phyloP scores from a whole-genome alignment of 2,329 filamentous ascomycete species.

The Neofusicoccum laricinum region DNA sequence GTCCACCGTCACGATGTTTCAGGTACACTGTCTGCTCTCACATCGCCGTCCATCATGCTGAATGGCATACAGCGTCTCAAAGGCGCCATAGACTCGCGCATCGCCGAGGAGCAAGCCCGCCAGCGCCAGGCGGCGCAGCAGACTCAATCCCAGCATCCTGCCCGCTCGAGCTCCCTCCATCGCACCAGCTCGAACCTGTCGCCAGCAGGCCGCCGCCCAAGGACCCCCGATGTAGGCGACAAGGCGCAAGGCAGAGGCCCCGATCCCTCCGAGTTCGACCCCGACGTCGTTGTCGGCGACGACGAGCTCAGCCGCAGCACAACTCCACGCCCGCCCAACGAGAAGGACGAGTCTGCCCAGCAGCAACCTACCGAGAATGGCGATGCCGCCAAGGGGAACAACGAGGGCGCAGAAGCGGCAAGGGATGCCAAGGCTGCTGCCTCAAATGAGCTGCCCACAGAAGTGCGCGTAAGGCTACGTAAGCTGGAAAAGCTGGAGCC shows the following conservation, averaged over 20 bases:
- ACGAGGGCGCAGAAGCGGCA: slow-evolving; percentile 27
- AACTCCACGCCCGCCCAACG: slow-evolving; percentile 55
- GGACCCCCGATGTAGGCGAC: slow-evolving; percentile 29
- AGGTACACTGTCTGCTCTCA: slow-evolving; percentile 22
- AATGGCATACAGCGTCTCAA: slow-evolving; percentile 63
- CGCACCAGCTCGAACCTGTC: slow-evolving; percentile 46
- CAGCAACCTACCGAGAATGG: slow-evolving; percentile 22
- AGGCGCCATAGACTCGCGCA: slow-evolving; percentile 79
- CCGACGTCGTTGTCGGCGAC: slow-evolving; percentile 82
- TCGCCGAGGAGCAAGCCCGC: slow-evolving; percentile 87
- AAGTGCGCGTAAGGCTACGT: slow-evolving; percentile 71
- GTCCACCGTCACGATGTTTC: slow-evolving; percentile 31
- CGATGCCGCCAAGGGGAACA: slow-evolving; percentile 29
- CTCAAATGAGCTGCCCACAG: slow-evolving; percentile 64
- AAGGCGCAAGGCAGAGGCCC: slow-evolving; percentile 56
- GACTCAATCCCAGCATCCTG: slow-evolving; percentile 45
- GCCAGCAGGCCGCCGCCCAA: slow-evolving; percentile 34
- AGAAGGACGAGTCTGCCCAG: slow-evolving; percentile 27
- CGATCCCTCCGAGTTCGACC: slow-evolving; percentile 84
- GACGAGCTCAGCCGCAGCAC: slow-evolving; percentile 61
- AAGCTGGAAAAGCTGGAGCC: slow-evolving; percentile 88
- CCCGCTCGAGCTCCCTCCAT: slow-evolving; percentile 44
- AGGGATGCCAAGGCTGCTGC: slow-evolving; percentile 27
- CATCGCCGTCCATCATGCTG: neutral
- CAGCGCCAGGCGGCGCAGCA: slow-evolving; percentile 53